A percentile compares a stretch with the other conserved stretches of the same genome.
Conservation (phyloP, 2,329 filamentous ascomycete species). For the Penicillium sclerotiorum region DNA sequence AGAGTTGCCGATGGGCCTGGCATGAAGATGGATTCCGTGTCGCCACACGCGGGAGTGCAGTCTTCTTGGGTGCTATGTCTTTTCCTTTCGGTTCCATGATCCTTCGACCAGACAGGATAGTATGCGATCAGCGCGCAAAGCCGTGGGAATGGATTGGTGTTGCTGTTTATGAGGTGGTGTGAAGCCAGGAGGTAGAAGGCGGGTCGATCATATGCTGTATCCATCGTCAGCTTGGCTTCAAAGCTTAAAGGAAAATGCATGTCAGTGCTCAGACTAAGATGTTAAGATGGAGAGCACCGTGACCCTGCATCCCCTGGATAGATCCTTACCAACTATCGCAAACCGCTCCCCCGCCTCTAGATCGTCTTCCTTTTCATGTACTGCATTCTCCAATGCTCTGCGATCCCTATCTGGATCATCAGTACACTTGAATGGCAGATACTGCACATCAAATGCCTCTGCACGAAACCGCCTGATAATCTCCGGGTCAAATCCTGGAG, state of each 20-base stretch:
- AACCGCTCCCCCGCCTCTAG: conserved; percentile 60
- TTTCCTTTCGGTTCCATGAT: background rate
- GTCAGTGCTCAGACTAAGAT: background rate
- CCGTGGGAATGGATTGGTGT: conserved; percentile 58
- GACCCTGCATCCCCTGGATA: no score
- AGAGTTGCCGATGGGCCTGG: conserved; percentile 28
- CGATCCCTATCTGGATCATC: conserved; percentile 49
- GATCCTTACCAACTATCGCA: conserved; percentile 61
- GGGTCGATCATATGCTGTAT: conserved; percentile 61
- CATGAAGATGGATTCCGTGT: conserved; percentile 34
- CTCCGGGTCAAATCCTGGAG: conserved; percentile 53
- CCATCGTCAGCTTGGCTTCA: background rate
- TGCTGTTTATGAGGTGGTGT: conserved; percentile 41
- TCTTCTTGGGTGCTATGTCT: conserved; percentile 9
- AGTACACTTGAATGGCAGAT: conserved; percentile 50
- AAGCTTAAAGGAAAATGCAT: background rate
- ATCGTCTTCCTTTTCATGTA: conserved; percentile 55
- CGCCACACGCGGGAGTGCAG: conserved; percentile 34
- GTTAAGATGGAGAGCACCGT: no score
- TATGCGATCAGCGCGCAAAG: conserved; percentile 62
- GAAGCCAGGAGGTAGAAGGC: conserved; percentile 57
- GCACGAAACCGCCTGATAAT: conserved; percentile 56
- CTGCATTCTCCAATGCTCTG: conserved; percentile 49
- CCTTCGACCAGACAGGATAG: conserved; percentile 47
- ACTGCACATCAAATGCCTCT: conserved; percentile 61